Base-by-base conservation (phyloP, 805 yeast genomes). In the Citeromyces nyonsensis region DNA sequence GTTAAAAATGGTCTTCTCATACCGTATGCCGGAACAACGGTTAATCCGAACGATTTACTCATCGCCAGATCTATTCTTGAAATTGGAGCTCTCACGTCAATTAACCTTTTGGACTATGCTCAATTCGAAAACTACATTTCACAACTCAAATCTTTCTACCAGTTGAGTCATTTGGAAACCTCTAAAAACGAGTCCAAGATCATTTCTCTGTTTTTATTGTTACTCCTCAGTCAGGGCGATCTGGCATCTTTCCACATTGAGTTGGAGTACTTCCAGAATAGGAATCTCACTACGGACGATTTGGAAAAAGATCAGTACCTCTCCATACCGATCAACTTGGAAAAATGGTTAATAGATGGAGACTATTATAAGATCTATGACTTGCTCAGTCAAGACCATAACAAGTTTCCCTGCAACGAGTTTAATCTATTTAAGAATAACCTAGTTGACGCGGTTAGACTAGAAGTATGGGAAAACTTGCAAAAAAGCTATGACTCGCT, bases 261-360 rank as follows among this genome's bases (percentile, higher is more conserved):
- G 51, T 62, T 88, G 38, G 96, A 88, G 52, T 62, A 61, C 36
- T 64, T 85, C 41, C 69, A 66, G 42, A 69, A 68, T 42, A 54
- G 58, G 32, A 48, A 50, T 13, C 34, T 60, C 45, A 44, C 49
- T 51, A 38, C 56, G 29, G 62, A 57, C 38, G 63, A 64, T 33
- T 59, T 71, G 38, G 88, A 83, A 42, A 61, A 64, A 25, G 94
- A 82, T 50, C 61, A 66, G 41, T 82, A 66, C 50, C 61, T 88
- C 42, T 68, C 72, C 31, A 85, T 85, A 51, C 97, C 97, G 15
- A 75, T 88, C 34, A 74, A 75, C 43, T 73, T 91, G 44, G 97
- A 91, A 52, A 75, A 82, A 41, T 83, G 93, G 79, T 69, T 91
- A 41, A 84, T 88, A 78, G 97, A 91, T 57, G 98, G 98, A 28